These are phyloP conservation scores for Rhizomucor pusillus DNA, from an alignment of 371 early-diverging fungal genomes.

Conservation along the genomic window DNA sequence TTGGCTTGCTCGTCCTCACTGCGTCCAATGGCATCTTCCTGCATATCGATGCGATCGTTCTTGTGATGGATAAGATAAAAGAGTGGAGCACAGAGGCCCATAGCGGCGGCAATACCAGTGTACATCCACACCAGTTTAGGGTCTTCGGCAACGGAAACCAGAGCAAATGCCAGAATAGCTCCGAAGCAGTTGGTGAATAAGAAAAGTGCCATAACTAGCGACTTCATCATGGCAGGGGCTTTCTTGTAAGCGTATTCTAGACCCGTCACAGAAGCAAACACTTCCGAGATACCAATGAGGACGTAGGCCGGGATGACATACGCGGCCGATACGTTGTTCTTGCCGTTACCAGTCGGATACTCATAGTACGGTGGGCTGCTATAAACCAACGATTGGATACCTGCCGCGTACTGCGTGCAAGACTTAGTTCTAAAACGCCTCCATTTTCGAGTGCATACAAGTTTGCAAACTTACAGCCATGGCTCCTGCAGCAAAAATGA, in stretches of 20 bases:
- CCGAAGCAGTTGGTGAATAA: slow-evolving; percentile 70
- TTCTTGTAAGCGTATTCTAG: slow-evolving; percentile 79
- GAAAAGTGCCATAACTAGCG: slow-evolving; percentile 71
- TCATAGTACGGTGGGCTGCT: slow-evolving; percentile 28
- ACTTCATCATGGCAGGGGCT: slow-evolving; percentile 73
- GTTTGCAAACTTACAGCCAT: slow-evolving; percentile 35
- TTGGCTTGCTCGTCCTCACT: slow-evolving; percentile 8
- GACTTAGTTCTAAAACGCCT: background rate
- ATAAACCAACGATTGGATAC: slow-evolving; percentile 70
- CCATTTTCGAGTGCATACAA: background rate
- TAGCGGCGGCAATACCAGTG: slow-evolving; percentile 40
- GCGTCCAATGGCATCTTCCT: slow-evolving; percentile 26
- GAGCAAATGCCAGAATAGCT: slow-evolving; percentile 61
- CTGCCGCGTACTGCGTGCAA: slow-evolving; percentile 54
- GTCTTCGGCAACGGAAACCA: slow-evolving; percentile 65
- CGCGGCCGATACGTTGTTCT: slow-evolving; percentile 58
- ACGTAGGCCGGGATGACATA: slow-evolving; percentile 68
- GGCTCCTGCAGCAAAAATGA: slow-evolving; percentile 60
- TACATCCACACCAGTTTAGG: slow-evolving; percentile 69
- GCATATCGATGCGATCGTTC: slow-evolving; percentile 16
- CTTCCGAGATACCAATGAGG: slow-evolving; percentile 66
- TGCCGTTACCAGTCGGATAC: slow-evolving; percentile 13
- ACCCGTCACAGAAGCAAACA: slow-evolving; percentile 74
- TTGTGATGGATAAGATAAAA: slow-evolving; percentile 23
- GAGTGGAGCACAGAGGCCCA: slow-evolving; percentile 14